phyloP scores from a whole-genome alignment of 805 yeast species.

The Candida jianshihensis region DNA sequence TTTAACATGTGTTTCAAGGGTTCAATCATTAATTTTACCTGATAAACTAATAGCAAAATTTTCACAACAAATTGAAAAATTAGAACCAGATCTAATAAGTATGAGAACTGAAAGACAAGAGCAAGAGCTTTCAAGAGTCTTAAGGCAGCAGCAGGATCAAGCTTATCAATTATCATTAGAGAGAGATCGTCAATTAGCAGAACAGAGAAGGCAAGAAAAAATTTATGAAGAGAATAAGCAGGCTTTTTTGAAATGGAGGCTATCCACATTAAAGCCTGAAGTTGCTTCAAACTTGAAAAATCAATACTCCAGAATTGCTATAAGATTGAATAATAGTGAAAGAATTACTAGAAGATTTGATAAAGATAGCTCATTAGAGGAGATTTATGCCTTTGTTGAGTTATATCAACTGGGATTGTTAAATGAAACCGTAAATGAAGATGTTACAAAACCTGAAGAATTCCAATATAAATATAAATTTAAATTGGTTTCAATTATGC shows the following conservation, averaged over 20 bases:
- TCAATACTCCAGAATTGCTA: conserved; percentile 54
- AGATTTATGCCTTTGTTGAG: conserved; percentile 68
- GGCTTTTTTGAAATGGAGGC: conserved; percentile 47
- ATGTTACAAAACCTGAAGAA: conserved; percentile 27
- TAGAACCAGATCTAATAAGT: conserved; percentile 52
- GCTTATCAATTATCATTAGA: conserved; percentile 68
- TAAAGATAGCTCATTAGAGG: conserved; percentile 43
- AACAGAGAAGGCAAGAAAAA: conserved; percentile 27
- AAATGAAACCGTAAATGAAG: conserved; percentile 12
- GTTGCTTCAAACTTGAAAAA: conserved; percentile 21
- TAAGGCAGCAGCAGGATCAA: conserved; percentile 67
- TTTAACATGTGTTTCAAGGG: conserved; percentile 51
- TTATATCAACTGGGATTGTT: conserved; percentile 29
- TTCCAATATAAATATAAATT: conserved; percentile 45
- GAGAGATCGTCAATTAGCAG: conserved; percentile 53
- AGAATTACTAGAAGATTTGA: conserved; percentile 47
- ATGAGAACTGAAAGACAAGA: conserved; percentile 61
- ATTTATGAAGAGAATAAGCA: conserved; percentile 20
- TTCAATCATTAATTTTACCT: conserved; percentile 50
- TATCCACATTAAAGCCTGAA: conserved; percentile 24
- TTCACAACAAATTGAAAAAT: conserved; percentile 42
- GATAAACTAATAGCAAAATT: conserved; percentile 37
- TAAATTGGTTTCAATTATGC: conserved; percentile 47
- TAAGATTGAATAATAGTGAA: conserved; percentile 57
- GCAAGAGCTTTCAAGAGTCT: conserved; percentile 45